Evolutionary conservation across 192 early-diverging fungal species (phyloP).

Genomic region (Podila horticola): DNA sequence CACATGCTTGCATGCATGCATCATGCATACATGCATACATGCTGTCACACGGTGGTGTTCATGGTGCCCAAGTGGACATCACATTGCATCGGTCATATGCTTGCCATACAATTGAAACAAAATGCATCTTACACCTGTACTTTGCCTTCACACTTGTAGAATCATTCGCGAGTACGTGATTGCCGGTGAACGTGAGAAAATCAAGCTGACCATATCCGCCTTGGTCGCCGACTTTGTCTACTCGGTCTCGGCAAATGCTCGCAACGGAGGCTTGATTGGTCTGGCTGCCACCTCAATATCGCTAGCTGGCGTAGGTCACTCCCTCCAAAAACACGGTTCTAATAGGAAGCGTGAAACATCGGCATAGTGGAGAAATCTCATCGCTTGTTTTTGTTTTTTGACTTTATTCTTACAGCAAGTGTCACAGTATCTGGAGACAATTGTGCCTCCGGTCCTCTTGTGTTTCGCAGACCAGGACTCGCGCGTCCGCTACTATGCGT

Average conservation of each 20-base stretch:
- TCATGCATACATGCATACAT: no score
- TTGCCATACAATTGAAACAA: no score
- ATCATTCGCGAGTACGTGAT: conserved; percentile 73
- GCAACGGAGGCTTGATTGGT: conserved; percentile 95
- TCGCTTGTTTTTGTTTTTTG: no score
- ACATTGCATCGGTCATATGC: no score
- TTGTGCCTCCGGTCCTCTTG: conserved; percentile 94
- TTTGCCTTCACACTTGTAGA: conserved; percentile 36
- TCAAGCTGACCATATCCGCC: conserved; percentile 78
- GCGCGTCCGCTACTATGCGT: conserved; percentile 97
- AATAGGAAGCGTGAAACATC: no score
- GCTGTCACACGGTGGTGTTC: neutral
- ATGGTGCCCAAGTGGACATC: neutral
- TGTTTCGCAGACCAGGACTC: conserved; percentile 94
- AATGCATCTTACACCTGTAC: no score
- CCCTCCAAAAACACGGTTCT: no score
- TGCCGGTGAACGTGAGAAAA: conserved; percentile 62
- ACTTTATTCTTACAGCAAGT: conserved; percentile 53
- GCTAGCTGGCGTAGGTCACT: conserved; percentile 71
- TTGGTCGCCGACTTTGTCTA: conserved; percentile 92
- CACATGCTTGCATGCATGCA: neutral
- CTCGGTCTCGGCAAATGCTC: conserved; percentile 82
- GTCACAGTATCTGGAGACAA: conserved; percentile 72
- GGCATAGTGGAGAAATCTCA: neutral
- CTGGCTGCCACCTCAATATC: conserved; percentile 91